Base-by-base conservation (phyloP, 108 stramenopile species). In the Cyclostephanos tholiformis region DNA sequence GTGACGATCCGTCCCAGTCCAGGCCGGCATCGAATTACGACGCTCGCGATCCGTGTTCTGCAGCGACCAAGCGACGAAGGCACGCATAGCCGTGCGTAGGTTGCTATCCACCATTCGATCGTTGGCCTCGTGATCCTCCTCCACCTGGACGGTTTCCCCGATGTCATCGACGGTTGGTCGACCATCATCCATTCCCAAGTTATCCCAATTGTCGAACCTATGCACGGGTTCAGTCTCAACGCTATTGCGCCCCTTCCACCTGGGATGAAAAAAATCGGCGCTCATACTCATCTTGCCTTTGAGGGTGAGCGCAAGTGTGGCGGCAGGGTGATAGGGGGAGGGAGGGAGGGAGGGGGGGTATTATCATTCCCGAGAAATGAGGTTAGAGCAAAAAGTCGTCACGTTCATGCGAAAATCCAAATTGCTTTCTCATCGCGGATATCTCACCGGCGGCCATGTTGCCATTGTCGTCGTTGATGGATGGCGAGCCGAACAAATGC, bases 251-350 rank as follows among this genome's bases (percentile, higher is more conserved):
- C 32, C 39, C n/a, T 75, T 43, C 69, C 61, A 63, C 2, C 50
- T 56, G 2, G 93, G 90, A 80, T 95, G 91, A 73, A 91, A 95
- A 69, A 92, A 95, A 68, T 95, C 90, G 22, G 86, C 89, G 38
- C 85, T 76, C 19, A 95, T 62, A 38, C 61, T 62, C 61, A 62
- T 62, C 20, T 43, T 62, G 22, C 61, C 61, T 62, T 22, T n/a
- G 30, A 12, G 5, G 13, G 65, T 58, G n/a, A n/a, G n/a, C n/a
- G n/a, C n/a, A n/a, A n/a, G n/a, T n/a, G n/a, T n/a, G n/a, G n/a
- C 66, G 89, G 8, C 9, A 26, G 27, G 27, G 57, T 16, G 30
- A 32, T 1, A 27, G 53, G 53, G 23, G 14, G 4, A 20, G 19
- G 52, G 52, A 8, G 23, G 26, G 26, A 26, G 27, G 26, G 20